Evolutionary conservation across 192 early-diverging fungal species (phyloP), one percentile per base, ranked within the genome.

Genomic region (Nowakowskiella sp.): DNA sequence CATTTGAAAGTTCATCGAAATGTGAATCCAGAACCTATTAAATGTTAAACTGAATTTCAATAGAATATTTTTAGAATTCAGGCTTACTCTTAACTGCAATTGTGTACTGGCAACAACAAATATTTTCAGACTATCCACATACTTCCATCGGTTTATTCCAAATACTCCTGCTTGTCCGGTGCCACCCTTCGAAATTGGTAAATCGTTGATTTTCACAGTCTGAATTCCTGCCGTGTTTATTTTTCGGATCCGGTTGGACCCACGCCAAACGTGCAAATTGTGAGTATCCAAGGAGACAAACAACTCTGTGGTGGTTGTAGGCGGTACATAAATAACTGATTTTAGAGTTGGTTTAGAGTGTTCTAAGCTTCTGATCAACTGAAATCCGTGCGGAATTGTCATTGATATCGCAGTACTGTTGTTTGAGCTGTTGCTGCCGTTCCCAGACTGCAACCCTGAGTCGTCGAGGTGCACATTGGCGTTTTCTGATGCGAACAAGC

Each of bases 61-160:
- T 2, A 54, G 9, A 19, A 59, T 21, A 55, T n/a, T n/a, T n/a
- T 22, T 1, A 9, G 13, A 48, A 1, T 64, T 10, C 8, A 30
- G 6, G 31, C 22, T 27, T n/a, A 72, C 62, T 56, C 64, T 74
- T 9, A 73, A 33, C 25, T 71, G 57, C 27, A 73, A 34, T 42
- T 73, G 69, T 21, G 59, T 70, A 30, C 60, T 74, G 3, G 64
- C 65, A 5, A 71, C 58, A n/a, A 74, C 49, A 34, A 51, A 64
- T 2, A 71, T 53, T 36, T 57, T 56, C 22, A 32, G 56, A 13
- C 49, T 59, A 55, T 73, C 71, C 24, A 73, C 32, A 36, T 71
- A 55, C 6, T 68, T 27, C 29, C 73, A 64, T 9, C 54, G n/a
- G 25, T 58, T 53, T 4, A 66, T 48, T 25, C 67, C 71, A 24